These are phyloP conservation scores for Thelephora terrestris DNA, from an alignment of 1,284 basidiomycete species.

Conservation along the genomic window DNA sequence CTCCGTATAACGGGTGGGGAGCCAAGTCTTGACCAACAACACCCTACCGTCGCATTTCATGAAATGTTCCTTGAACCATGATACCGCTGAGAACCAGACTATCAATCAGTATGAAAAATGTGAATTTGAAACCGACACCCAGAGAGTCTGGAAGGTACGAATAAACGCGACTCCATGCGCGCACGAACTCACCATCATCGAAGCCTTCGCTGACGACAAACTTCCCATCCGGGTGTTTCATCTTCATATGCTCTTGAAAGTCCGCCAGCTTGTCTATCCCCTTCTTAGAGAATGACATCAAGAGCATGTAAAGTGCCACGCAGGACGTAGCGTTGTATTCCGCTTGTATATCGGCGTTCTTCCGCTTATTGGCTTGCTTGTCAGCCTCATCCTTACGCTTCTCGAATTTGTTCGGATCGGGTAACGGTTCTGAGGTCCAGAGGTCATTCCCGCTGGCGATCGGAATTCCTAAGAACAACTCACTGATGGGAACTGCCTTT, in stretches of 20 bases:
- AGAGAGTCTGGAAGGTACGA: neutral
- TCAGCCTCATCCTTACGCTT: slow-evolving; percentile 66
- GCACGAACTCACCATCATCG: slow-evolving; percentile 49
- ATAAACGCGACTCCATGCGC: too few species aligned
- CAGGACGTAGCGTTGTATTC: slow-evolving; percentile 76
- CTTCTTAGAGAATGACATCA: slow-evolving; percentile 87
- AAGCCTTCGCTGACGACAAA: slow-evolving; percentile 66
- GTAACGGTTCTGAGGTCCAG: slow-evolving; percentile 48
- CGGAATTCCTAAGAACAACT: slow-evolving; percentile 19
- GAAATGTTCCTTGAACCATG: slow-evolving; percentile 72
- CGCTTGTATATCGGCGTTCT: slow-evolving; percentile 62
- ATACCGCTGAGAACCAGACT: slow-evolving; percentile 35
- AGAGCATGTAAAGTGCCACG: slow-evolving; percentile 86
- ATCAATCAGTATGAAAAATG: slow-evolving; percentile 1
- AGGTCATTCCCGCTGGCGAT: neutral
- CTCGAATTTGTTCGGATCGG: slow-evolving; percentile 61
- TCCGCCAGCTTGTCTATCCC: slow-evolving; percentile 73
- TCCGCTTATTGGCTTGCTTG: slow-evolving; percentile 51
- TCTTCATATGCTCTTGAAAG: slow-evolving; percentile 65
- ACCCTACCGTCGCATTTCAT: slow-evolving; percentile 69
- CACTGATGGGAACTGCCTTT: slow-evolving; percentile 68
- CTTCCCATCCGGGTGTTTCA: slow-evolving; percentile 65
- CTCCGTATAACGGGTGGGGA: slow-evolving; percentile 62
- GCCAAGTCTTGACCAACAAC: slow-evolving; percentile 70
- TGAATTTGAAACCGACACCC: slow-evolving; percentile 7